Base-by-base conservation (phyloP, 768 basidiomycete species). In the Calocybe gangraenosa region DNA sequence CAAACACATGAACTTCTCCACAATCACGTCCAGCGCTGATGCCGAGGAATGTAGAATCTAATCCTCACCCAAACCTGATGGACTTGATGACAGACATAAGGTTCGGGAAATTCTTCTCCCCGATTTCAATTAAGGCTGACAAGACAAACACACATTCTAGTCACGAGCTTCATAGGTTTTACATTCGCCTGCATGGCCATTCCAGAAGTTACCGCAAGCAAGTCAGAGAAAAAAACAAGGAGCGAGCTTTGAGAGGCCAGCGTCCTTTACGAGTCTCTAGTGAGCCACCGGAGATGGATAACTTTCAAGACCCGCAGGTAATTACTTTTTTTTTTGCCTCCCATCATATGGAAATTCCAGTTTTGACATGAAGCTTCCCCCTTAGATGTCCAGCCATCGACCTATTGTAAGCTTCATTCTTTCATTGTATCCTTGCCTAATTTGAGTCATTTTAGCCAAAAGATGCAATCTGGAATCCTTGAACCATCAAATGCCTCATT, bases 151-250 rank as follows among this genome's bases (percentile, higher is more conserved):
- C 10, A 2, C 3, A 31, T 15, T 40, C 9, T 20, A 67, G 66
- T 44, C 66, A 67, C 44, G 57, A 62, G 7, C 62, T 69, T 11
- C 66, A 68, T 32, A 37, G 20, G 8, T 59, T 57, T 22, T 64
- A 65, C 43, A 48, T 66, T 3, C 42, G 48, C 2, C 42, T 68
- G 21, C 68, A 70, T 33, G 33, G 42, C 2, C 36, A 55, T 14
- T 52, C 62, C 0, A 54, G 59, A 14, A 46, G 39, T 1, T 65
- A 64, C 43, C 58, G 60, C 40, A 60, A 58, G 42, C 14, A 50
- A 20, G 34, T 61, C 0, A 56, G 50, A 4, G 45, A 48, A 15
- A 8, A 40, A 2, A 62, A 63, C n/a, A 45, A 42, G 18, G 45
- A 37, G 43, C 52, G 51, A 18, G 44, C 45, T 7, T 53, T 36